Base-by-base conservation (phyloP, 768 basidiomycete genomes). In the Rhodotorula paludigena region DNA sequence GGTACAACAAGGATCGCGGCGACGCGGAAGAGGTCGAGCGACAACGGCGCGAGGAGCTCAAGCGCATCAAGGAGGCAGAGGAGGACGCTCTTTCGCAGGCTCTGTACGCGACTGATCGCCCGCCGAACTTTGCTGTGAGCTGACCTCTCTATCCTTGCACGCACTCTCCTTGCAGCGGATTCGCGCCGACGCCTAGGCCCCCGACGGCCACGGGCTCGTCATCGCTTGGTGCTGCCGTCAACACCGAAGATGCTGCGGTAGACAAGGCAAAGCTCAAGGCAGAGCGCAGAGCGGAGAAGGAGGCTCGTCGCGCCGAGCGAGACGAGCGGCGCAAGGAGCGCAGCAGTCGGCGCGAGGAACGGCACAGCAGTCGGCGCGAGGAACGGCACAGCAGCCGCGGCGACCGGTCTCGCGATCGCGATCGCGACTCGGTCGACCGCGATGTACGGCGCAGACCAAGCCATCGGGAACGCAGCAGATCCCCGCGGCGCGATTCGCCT, bases 21-120 rank as follows among this genome's bases (percentile, higher is more conserved):
- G 74, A 76, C 3, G 69, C 74, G 21, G 73, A 73, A 6, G 83
- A 84, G 25, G 77, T 57, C 8, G 75, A 77, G 2, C 72, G 75
- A 21, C 70, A 72, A 10, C 83, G 85, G 21, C 77, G 60, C 0
- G 90, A 87, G 68, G 93, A 97, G 80, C 87, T 96, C 39, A 80
- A 84, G 63, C 84, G 83, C 74, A 77, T 96, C 70, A 94, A 96
- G 77, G 88, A 92, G 75, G 83, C 87, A 23, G 93, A 97, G 77
- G 89, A 88, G 32, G 91, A 96, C 64, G 92, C 92, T 0, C 80
- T 97, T 57, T 81, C 88, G 23, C 83, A 86, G 35, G 91, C 89
- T 49, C 79, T 97, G 87, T 88, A 70, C 53, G 86, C 81, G 6
- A 20, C 23, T 41, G 16, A 41, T 38, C 18, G 44, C 54, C 23